Evolutionary conservation across 169 alveolate genomes (phyloP), one percentile per base, ranked within the genome.

Genomic region (Theileria parva): DNA sequence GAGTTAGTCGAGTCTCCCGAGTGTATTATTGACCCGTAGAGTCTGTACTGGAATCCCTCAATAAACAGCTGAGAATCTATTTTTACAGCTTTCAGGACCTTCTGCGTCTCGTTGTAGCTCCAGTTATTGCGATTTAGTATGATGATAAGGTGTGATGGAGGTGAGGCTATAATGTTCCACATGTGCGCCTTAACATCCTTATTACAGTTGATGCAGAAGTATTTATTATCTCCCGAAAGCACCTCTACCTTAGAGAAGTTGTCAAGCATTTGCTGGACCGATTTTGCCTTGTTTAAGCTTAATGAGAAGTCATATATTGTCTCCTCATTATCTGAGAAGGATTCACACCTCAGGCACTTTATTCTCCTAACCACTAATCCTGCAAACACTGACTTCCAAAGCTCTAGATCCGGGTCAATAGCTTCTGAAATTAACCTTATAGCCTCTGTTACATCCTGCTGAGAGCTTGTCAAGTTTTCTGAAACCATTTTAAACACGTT

Each of bases 71-170:
- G 44, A 27, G 70, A 55, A 75, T 92, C 80, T 5, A 89, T 64
- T 19, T 77, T 55, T 23, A 93, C 93, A 48, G 86, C 92, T 27
- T 88, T 77, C 32, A 83, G 65, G 0, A 70, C 65, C 66, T 93
- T 93, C 57, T 87, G 66, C 19, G 91, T 68, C 48, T 77, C 87
- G 4, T 71, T 39, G 6, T 25, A 4, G 11, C 17, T 28, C 94
- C 94, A 89, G 23, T 53, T 19, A 8, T 84, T 87, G 69, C 96
- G 81, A 59, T 89, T 93, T 8, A 93, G 66, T 6, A 88, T 77
- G 32, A 93, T 59, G n/a, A 93, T 83, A 51, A 93, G 86, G 77
- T 93, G 96, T 30, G 94, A 81, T 0, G 96, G 96, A 27, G 96
- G 96, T 7, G 94, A 88, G 9, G 86, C 81, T 0, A 93, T 93